Base-by-base conservation (phyloP, 306 rosid species). In the Acacia crassicarpa region DNA sequence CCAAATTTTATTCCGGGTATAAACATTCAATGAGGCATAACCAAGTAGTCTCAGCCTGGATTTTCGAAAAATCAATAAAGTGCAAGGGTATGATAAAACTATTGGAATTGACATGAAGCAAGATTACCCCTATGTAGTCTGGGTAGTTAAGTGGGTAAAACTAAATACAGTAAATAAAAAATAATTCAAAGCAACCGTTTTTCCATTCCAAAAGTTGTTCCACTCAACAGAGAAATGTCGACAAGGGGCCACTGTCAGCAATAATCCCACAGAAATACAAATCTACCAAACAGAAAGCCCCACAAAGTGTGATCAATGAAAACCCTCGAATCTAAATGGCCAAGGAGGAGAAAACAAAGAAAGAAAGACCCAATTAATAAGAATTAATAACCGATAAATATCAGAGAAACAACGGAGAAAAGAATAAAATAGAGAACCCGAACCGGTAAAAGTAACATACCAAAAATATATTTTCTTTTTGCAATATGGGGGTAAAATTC, bases 371-470 rank as follows among this genome's bases (percentile, higher is more conserved):
- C 82, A 40, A 45, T 54, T 40, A 33, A 65, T 2, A 30, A 30
- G 2, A n/a, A 72, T 72, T 5, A 43, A 23, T 23, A 16, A 44
- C 32, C 32, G 1, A 62, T 7, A 10, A 11, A 62, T 9, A 44
- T 20, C 73, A 9, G 8, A 43, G 58, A 75, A 0, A 73, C 80
- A 78, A 62, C 30, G 75, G 59, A 56, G n/a, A 70, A 43, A 58
- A 41, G 38, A 71, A 79, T 15, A 41, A 38, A 46, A 78, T n/a
- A 67, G 8, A 13, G 59, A 63, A 46, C 32, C 59, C 45, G 72
- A 77, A 62, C 80, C 72, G 45, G 82, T 20, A 73, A 84, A 84
- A 68, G 85, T 19, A 38, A 80, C 85, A 78, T 66, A 84, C 74
- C 77, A 65, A 87, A 82, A 51, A 30, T 76, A 81, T 69, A 68